Base-by-base conservation (phyloP, 768 basidiomycete genomes). In the Rhodotorula diobovata region DNA sequence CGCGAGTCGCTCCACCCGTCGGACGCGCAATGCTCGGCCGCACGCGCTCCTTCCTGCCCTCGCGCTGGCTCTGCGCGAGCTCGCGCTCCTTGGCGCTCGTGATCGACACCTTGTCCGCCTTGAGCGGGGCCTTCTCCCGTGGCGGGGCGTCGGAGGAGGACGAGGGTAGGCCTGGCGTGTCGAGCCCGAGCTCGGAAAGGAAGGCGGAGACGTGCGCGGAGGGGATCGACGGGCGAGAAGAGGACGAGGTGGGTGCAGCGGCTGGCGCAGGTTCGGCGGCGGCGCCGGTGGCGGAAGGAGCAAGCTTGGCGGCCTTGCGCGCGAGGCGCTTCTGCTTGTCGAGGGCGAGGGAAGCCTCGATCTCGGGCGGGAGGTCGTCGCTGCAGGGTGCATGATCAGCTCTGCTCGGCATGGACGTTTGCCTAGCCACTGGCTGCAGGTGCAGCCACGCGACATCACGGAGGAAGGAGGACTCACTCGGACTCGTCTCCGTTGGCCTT, bases 161-260 rank as follows among this genome's bases (percentile, higher is more conserved):
- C 23, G 45, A 46, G 23, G 48, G 48, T 4, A 50, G 48, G 25
- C 48, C 59, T 6, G 66, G 60, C 23, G 66, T 67, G 28, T 67
- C 59, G 59, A 67, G 58, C 2, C 66, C 68, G 58, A 70, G 58
- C 14, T 64, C 63, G 34, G 58, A 51, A 51, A 70, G 63, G 58
- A 70, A 70, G n/a, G 45, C 41, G 21, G 63, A 51, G 41, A 70
- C 63, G 30, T 21, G 14, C 9, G 65, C 45, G 0, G 65, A 66
- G 37, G 65, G 65, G 3, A 57, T 57, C 14, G 65, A 66, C 7
- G 65, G 56, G 46, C 65, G 65, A 8, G 56, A 25, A 0, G 55
- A 10, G 14, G 56, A 25, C 0, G 55, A 10, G 14, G 32, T 4
- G 30, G 34, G 32, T n/a, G 41, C 18, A 15, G 63, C 4, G 10